Evolutionary conservation across 441 rosid species (phyloP), one percentile per base, ranked within the genome.

Genomic region (Croton laevigatus): DNA sequence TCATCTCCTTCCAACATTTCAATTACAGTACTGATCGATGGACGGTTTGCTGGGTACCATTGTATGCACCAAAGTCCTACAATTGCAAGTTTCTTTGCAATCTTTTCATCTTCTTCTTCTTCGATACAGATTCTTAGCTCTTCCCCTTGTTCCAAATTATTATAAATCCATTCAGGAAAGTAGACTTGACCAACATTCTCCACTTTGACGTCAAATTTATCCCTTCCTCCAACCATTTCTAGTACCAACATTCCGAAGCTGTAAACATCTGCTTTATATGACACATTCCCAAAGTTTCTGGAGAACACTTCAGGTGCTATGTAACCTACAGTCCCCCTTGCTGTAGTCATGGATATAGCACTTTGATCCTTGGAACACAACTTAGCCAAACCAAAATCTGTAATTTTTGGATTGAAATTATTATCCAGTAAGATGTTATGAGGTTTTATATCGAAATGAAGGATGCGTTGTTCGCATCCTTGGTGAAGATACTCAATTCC

Each of bases 1-100:
- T 27, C 69, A 9, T 74, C 79, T 20, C 76, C 80, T 60, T 80
- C 76, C 69, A 76, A 45, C 79, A 80, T 80, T 40, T 80, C 81
- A 52, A 80, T 73, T 17, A 67, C 81, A 52, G 44, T n/a, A 17
- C 63, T 76, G 73, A 76, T 80, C 5, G 81, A 71, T 2, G 81
- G 83, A 23, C 81, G 81, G 54, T 68, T 76, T 8, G 54, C 49
- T 0, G 80, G 80, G 36, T 77, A 37, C 83, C 81, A 74, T 17
- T 80, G 83, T 13, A 80, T 71, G 71, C 78, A 74, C 62, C 74
- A 65, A 1, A 80, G 78, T 22, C 77, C 79, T 0, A 77, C 79
- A 38, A 77, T 60, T 14, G 72, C 70, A 5, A 80, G 76, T 27
- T 77, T 80, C 57, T 64, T 77, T 10, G 79, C 81, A 6, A 80